These are phyloP conservation scores for Arthrobotrys sinensis DNA, from an alignment of 2,329 filamentous ascomycete species.

Conservation along the genomic window DNA sequence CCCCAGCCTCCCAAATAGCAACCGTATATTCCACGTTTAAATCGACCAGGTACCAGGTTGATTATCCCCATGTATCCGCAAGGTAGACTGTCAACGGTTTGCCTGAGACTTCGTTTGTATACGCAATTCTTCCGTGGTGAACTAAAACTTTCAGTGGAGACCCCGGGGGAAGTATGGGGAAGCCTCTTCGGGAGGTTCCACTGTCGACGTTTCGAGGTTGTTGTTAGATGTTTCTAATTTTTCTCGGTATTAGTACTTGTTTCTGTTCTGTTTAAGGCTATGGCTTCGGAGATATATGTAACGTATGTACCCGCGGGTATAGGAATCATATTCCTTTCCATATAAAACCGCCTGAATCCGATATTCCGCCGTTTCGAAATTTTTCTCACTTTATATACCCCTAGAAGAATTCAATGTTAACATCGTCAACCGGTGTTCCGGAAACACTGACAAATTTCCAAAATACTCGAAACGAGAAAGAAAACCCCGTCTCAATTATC, in stretches of 20 bases:
- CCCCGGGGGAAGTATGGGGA: not conserved
- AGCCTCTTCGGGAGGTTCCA: constrained; percentile 4
- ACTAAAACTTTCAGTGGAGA: not conserved
- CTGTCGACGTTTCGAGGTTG: no score
- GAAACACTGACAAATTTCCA: not conserved
- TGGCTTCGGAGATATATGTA: not conserved
- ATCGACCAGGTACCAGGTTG: constrained; percentile 20
- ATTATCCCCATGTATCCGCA: not conserved
- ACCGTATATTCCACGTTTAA: constrained; percentile 4
- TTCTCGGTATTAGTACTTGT: no score
- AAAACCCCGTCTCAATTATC: not conserved
- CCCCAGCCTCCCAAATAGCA: constrained; percentile 47
- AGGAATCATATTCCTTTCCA: not conserved
- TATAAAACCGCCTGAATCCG: constrained; percentile 12
- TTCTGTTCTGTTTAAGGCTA: not conserved
- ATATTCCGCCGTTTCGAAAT: constrained; percentile 1
- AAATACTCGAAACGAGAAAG: constrained; percentile 1
- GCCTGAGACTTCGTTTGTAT: constrained; percentile 1
- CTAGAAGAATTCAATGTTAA: no score
- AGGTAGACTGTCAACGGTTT: not conserved
- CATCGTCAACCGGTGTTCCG: not conserved
- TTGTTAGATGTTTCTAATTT: no score
- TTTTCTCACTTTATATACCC: constrained; percentile 9
- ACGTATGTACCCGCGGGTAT: not conserved
- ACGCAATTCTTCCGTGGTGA: not conserved